Percentiles rank a stretch among this genome's conserved stretches.
Conservation (phyloP, 148 eudicot genomes). For the Agrostemma githago region DNA sequence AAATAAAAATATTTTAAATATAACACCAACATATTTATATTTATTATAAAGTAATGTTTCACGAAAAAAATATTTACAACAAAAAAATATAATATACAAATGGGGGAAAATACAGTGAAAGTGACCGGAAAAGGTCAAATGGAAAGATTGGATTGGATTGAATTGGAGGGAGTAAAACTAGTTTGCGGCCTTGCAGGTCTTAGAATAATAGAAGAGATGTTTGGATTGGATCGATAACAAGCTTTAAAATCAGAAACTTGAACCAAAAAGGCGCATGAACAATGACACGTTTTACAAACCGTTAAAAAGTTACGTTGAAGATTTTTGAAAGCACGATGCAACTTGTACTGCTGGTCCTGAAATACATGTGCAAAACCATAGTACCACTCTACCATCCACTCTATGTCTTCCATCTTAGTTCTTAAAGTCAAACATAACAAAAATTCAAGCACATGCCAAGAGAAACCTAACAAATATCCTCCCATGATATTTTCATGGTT, state of each 20-base stretch:
- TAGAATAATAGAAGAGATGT: neutral
- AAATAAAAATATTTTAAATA: too few relatives aligned
- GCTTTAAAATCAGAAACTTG: constrained; percentile 11
- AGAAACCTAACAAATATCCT: neutral
- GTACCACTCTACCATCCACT: constrained; percentile 9
- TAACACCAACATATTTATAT: too few relatives aligned
- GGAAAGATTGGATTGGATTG: too few relatives aligned
- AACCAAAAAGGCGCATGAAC: neutral
- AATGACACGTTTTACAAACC: neutral
- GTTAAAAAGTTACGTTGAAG: neutral
- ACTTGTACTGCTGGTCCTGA: constrained; percentile 11
- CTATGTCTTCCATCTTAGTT: constrained; percentile 2
- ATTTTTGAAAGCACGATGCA: constrained; percentile 1
- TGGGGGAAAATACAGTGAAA: too few relatives aligned
- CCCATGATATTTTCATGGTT: constrained; percentile 4
- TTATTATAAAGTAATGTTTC: too few relatives aligned
- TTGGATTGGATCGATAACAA: constrained; percentile 2
- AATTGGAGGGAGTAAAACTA: neutral
- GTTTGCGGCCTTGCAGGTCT: neutral
- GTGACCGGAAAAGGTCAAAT: too few relatives aligned
- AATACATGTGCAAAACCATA: constrained; percentile 2
- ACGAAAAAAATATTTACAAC: too few relatives aligned
- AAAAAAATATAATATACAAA: too few relatives aligned
- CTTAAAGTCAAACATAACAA: constrained; percentile 15
- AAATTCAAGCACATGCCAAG: constrained; percentile 1